Evolutionary conservation across 495 filamentous ascomycete species (phyloP).

Genomic region (Tuber magnatum): DNA sequence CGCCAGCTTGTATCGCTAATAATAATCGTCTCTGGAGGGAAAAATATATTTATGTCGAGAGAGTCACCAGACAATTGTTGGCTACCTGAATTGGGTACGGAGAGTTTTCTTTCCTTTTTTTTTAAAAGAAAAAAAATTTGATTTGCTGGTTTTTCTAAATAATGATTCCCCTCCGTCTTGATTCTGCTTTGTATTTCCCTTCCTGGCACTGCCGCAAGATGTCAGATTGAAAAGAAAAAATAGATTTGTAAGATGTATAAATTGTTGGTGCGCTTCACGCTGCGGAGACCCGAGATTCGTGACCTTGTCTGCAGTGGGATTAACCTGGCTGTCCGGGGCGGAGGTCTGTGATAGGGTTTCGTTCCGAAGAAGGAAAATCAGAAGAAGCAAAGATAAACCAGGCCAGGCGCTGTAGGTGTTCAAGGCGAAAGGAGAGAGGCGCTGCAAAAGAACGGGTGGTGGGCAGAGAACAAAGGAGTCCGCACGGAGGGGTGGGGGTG

Average conservation of each 20-base stretch:
- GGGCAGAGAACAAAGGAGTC: conserved; percentile 19
- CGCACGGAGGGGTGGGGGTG: conserved; percentile 8
- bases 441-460: conserved; percentile 12
- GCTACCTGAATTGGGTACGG: conserved; percentile 1
- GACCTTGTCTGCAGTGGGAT: conserved; percentile 13
- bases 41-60: conserved; percentile 6
- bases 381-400: conserved; percentile 13
- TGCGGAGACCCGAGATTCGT: conserved; percentile 31
- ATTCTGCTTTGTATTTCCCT: conserved; percentile 1
- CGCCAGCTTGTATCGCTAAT: conserved; percentile 33
- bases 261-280: conserved; percentile 18
- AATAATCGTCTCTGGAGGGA: conserved; percentile 5
- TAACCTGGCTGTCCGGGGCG: background rate
- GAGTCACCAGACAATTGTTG: background rate
- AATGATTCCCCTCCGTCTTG: background rate
- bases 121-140: conserved; percentile 2
- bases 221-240: conserved; percentile 19
- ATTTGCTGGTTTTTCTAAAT: background rate
- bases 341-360: conserved; percentile 15
- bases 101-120: conserved; percentile 8
- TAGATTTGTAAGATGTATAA: background rate
- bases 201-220: conserved; percentile 18
- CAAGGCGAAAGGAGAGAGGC: conserved; percentile 13
- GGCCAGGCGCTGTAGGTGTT: conserved; percentile 19
- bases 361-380: conserved; percentile 1